phyloP scores from a whole-genome alignment of 768 basidiomycete genomes.

The Termitomyces sp. region DNA sequence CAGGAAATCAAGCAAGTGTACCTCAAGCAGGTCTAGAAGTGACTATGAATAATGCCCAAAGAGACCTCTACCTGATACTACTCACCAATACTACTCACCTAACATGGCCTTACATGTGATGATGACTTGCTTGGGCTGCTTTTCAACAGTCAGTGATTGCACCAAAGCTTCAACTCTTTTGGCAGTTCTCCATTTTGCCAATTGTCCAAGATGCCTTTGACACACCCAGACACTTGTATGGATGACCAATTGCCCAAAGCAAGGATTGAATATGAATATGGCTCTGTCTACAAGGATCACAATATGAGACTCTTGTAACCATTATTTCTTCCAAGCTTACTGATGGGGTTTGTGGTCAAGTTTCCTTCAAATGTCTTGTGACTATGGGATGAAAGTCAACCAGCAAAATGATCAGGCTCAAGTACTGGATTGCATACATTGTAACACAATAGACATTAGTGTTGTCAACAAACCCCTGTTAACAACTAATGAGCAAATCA shows the following conservation, averaged over 20 bases:
- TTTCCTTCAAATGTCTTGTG: constrained; percentile 99
- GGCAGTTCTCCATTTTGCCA: constrained; percentile 99
- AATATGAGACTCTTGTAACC: background rate
- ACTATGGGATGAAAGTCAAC: constrained; percentile 25
- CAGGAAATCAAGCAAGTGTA: constrained; percentile 98
- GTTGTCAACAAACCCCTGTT: constrained; percentile 94
- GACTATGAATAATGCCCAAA: background rate
- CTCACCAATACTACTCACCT: constrained; percentile 49
- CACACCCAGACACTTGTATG: constrained; percentile 99
- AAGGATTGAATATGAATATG: constrained; percentile 99
- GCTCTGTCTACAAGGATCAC: constrained; percentile 59
- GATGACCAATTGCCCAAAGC: constrained; percentile 96
- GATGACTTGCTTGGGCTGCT: constrained; percentile 99
- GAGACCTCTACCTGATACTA: background rate
- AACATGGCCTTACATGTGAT: constrained; percentile 99
- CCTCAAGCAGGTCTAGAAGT: constrained; percentile 79
- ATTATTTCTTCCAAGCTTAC: constrained; percentile 31
- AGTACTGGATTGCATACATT: constrained; percentile 41
- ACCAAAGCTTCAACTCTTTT: constrained; percentile 99
- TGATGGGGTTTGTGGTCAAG: constrained; percentile 98
- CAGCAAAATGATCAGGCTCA: background rate
- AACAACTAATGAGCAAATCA: background rate
- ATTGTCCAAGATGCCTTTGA: constrained; percentile 98
- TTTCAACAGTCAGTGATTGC: constrained; percentile 97
- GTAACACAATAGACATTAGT: constrained; percentile 99